Evolutionary conservation across 108 stramenopile species (phyloP).

Genomic region (Conticribra weissflogii): DNA sequence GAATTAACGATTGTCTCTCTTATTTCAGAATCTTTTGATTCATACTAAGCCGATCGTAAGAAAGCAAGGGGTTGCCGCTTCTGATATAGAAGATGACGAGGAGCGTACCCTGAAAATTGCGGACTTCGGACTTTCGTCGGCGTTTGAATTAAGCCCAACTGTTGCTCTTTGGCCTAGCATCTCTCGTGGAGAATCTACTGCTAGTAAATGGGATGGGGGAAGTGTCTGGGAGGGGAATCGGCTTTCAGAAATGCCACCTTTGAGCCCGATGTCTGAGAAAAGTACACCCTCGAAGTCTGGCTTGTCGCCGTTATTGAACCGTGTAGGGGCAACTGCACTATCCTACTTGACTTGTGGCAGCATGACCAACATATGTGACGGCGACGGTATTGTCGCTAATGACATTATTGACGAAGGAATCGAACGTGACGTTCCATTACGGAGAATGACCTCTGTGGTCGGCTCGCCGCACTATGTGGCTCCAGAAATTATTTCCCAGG

Average conservation of each 20-base stretch:
- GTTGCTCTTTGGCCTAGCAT: constrained; percentile 9
- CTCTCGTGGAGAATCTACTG: constrained; percentile 16
- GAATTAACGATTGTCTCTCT: not conserved
- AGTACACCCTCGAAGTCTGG: constrained; percentile 13
- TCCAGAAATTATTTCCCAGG: constrained; percentile 89
- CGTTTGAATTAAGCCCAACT: constrained; percentile 47
- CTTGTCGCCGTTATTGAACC: constrained; percentile 34
- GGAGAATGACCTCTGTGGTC: constrained; percentile 88
- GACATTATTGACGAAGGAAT: constrained; percentile 28
- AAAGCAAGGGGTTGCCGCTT: not conserved
- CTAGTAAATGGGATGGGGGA: constrained; percentile 37
- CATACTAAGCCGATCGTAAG: constrained; percentile 47
- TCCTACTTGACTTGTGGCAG: constrained; percentile 78
- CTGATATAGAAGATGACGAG: constrained; percentile 46
- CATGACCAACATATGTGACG: constrained; percentile 48
- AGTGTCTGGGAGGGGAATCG: constrained; percentile 16
- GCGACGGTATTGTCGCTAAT: constrained; percentile 16
- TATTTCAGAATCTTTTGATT: constrained; percentile 74
- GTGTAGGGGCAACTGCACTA: constrained; percentile 58
- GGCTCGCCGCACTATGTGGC: constrained; percentile 94
- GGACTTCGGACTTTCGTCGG: constrained; percentile 92
- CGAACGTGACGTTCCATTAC: constrained; percentile 34
- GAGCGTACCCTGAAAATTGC: constrained; percentile 88
- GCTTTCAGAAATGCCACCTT: not conserved
- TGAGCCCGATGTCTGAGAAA: constrained; percentile 30